Conservation (phyloP, 2,329 filamentous ascomycete genomes). For the Trichophyton simii region DNA sequence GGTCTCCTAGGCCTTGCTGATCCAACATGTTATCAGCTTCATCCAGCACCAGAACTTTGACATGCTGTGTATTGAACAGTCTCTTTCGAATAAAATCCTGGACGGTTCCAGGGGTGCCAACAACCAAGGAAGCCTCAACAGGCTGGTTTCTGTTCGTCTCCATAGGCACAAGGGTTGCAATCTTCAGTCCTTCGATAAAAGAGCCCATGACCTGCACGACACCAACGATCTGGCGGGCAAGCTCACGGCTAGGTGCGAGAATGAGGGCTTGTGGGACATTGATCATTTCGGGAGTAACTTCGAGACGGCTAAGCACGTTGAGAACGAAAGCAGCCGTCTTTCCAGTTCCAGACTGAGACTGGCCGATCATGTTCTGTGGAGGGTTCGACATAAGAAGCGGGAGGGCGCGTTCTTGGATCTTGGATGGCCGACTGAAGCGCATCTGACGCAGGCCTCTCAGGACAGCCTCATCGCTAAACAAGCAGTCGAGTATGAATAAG, state of each 20-base stretch:
- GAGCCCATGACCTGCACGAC: conserved; percentile 75
- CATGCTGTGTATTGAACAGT: conserved; percentile 55
- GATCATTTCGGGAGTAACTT: conserved; percentile 49
- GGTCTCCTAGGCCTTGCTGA: conserved; percentile 85
- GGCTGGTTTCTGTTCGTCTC: conserved; percentile 56
- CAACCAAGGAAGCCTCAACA: conserved; percentile 66
- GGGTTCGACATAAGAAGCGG: conserved; percentile 78
- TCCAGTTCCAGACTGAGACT: conserved; percentile 97
- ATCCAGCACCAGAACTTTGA: conserved; percentile 81
- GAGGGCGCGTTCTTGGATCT: conserved; percentile 91
- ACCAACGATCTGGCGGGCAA: conserved; percentile 84
- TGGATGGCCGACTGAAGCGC: conserved; percentile 89
- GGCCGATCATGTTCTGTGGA: conserved; percentile 88
- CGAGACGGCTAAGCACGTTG: conserved; percentile 76
- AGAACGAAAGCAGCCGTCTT: conserved; percentile 96
- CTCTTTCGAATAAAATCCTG: conserved; percentile 71
- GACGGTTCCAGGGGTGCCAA: conserved; percentile 88
- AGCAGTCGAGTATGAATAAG: not conserved
- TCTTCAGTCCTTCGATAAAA: conserved; percentile 62
- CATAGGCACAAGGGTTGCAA: conserved; percentile 70
- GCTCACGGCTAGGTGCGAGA: conserved; percentile 82
- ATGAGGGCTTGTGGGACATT: conserved; percentile 66
- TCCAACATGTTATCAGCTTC: conserved; percentile 99
- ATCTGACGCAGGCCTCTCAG: conserved; percentile 65
- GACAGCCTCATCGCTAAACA: conserved; percentile 46